phyloP scores from a whole-genome alignment of 139 green algal genomes.

The Volvox africanus region DNA sequence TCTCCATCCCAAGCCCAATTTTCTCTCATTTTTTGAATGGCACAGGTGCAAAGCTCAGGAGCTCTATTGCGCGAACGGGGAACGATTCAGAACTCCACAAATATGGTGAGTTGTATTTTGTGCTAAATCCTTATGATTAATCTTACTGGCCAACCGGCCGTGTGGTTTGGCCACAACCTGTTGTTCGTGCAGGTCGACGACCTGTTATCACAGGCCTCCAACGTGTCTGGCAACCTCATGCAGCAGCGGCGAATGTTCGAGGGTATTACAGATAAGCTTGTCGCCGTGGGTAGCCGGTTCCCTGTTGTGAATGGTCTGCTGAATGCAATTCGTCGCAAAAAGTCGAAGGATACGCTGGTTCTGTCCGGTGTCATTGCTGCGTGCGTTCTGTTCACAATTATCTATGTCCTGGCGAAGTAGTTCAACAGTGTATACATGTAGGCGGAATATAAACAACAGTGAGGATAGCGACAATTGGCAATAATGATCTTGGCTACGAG shows the following conservation, averaged over 20 bases:
- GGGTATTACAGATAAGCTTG: constrained; percentile 51
- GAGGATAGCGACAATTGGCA: no score
- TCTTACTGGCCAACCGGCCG: not conserved
- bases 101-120: constrained; percentile 50
- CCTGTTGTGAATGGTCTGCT: constrained; percentile 90
- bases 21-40: not conserved
- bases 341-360: constrained; percentile 93
- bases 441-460: no score
- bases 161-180: not conserved
- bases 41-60: constrained; percentile 65
- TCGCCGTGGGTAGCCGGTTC: constrained; percentile 78
- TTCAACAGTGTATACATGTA: no score
- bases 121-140: not conserved
- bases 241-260: constrained; percentile 75
- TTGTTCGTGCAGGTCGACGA: constrained; percentile 80
- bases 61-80: constrained; percentile 86
- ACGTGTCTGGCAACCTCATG: constrained; percentile 72
- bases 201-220: constrained; percentile 81
- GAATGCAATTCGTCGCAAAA: constrained; percentile 87
- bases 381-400: constrained; percentile 88
- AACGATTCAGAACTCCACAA: constrained; percentile 69
- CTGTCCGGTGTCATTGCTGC: constrained; percentile 83
- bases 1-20: not conserved
- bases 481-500: no score
- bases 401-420: constrained; percentile 80